Evolutionary conservation across 208 protist species (phyloP), one percentile per base, ranked within the genome.

Genomic region (Crithidia mellificae): DNA sequence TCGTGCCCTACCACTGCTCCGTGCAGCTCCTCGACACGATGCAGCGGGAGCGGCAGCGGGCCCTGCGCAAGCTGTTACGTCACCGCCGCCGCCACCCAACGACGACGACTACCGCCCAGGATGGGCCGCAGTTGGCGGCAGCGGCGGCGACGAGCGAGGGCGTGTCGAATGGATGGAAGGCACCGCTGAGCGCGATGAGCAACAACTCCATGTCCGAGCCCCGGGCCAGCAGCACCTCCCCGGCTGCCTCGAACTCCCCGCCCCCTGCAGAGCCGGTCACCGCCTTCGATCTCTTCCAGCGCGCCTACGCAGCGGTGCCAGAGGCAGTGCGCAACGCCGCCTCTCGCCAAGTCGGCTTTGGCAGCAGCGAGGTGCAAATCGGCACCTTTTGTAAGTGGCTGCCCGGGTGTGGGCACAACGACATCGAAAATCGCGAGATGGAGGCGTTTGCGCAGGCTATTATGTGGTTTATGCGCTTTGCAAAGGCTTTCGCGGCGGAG

Each of bases 1-100:
- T 94, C 6, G 88, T 94, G 27, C 82, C 83, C 2, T 79, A 78
- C 59, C 53, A 63, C 25, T 94, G 88, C 59, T 74, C 81, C 0
- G 20, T 67, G 50, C 61, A 80, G 59, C 58, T 94, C 15, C 66
- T 83, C 30, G 51, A 58, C 0, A 46, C 19, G 4, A 50, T 77
- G 6, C 27, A 43, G 0, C 7, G n/a, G 27, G 19, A 12, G 17
- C 72, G 72, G n/a, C 38, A 15, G 30, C 2, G 0, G 0, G 63
- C 25, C 2, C 41, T 63, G 55, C 19, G 43, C 20, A 25, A 24
- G 3, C 46, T 68, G 36, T 32, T 38, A 29, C 64, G 50, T 14
- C 47, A 27, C 30, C 58, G 52, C 25, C 32, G 20, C 17, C 34
- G 34, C 34, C 7, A 5, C 34, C 5, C 34, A 5, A 38, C 34